Percentiles rank a stretch among this genome's conserved stretches.
These are phyloP conservation scores for Aphanomyces stellatus DNA, from an alignment of 352 stramenopile species.

Conservation along the genomic window DNA sequence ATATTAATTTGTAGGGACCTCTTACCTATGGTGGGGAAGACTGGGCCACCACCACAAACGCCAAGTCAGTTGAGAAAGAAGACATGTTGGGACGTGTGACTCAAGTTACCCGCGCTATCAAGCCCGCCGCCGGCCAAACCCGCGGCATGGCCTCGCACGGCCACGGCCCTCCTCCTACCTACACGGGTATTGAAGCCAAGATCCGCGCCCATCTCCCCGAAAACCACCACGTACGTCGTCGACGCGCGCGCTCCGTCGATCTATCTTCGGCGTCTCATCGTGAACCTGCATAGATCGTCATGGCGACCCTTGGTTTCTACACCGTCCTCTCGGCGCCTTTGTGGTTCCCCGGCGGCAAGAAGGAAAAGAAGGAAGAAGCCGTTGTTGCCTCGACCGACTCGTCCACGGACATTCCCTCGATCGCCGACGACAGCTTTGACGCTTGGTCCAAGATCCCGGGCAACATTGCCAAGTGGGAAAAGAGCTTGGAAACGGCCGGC, in stretches of 20 bases:
- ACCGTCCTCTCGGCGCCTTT: slow-evolving; percentile 32
- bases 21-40: slow-evolving; percentile 18
- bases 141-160: slow-evolving; percentile 73
- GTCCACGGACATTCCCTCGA: slow-evolving; percentile 63
- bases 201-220: slow-evolving; percentile 75
- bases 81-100: slow-evolving; percentile 20
- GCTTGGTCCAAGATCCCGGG: slow-evolving; percentile 77
- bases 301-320: slow-evolving; percentile 76
- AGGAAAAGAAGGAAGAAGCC: slow-evolving; percentile 32
- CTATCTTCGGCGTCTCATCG: too few species aligned
- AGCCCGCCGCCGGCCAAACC: slow-evolving; percentile 28
- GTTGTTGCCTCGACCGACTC: slow-evolving; percentile 26
- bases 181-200: slow-evolving; percentile 65
- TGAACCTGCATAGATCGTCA: slow-evolving; percentile 50
- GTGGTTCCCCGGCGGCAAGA: slow-evolving; percentile 69
- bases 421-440: slow-evolving; percentile 81
- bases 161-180: slow-evolving; percentile 47
- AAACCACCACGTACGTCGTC: slow-evolving; percentile 68
- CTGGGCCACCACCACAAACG: slow-evolving; percentile 13
- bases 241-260: background rate
- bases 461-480: slow-evolving; percentile 82
- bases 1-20: background rate
- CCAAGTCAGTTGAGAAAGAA: slow-evolving; percentile 19
- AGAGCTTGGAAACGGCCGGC: slow-evolving; percentile 77
- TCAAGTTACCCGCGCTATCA: slow-evolving; percentile 19